Evolutionary conservation across 1,284 basidiomycete species (phyloP).

Genomic region (Cystobasidium sp.): DNA sequence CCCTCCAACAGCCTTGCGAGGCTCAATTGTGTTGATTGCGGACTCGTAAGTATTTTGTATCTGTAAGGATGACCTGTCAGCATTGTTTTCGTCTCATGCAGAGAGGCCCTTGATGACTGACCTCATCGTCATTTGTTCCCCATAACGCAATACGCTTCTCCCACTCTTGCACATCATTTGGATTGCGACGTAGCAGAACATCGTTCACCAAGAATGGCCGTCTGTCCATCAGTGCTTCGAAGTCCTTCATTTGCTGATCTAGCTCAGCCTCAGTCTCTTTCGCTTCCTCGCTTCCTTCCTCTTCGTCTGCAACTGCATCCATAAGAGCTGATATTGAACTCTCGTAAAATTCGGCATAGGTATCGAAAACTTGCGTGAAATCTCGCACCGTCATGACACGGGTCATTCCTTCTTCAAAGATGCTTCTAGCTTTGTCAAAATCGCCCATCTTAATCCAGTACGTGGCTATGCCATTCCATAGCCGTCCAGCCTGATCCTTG

Average conservation of each 20-base stretch:
- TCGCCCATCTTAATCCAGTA: constrained; percentile 98
- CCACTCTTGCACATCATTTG: constrained; percentile 99
- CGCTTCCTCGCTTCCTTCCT: constrained; percentile 73
- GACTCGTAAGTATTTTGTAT: constrained; percentile 75
- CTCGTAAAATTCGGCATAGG: constrained; percentile 92
- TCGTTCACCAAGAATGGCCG: constrained; percentile 96
- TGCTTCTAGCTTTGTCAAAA: constrained; percentile 77
- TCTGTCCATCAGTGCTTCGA: constrained; percentile 93
- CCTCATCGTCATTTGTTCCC: constrained; percentile 88
- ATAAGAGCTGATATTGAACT: constrained; percentile 89
- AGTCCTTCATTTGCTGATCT: constrained; percentile 86
- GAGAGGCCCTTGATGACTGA: neutral
- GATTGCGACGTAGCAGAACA: constrained; percentile 89
- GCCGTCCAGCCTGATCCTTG: constrained; percentile 91
- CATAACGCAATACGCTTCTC: constrained; percentile 95
- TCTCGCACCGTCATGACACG: constrained; percentile 91
- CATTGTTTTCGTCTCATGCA: constrained; percentile 57
- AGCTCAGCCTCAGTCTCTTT: constrained; percentile 81
- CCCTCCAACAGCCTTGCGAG: constrained; percentile 89
- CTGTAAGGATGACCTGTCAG: constrained; percentile 2
- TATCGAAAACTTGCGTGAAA: constrained; percentile 98
- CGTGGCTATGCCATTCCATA: constrained; percentile 96
- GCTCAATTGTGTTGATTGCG: constrained; percentile 85
- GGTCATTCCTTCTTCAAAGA: constrained; percentile 84
- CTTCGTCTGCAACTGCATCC: constrained; percentile 74